Conservation (phyloP, 108 stramenopile species). For the Hondaea fermentalgiana region DNA sequence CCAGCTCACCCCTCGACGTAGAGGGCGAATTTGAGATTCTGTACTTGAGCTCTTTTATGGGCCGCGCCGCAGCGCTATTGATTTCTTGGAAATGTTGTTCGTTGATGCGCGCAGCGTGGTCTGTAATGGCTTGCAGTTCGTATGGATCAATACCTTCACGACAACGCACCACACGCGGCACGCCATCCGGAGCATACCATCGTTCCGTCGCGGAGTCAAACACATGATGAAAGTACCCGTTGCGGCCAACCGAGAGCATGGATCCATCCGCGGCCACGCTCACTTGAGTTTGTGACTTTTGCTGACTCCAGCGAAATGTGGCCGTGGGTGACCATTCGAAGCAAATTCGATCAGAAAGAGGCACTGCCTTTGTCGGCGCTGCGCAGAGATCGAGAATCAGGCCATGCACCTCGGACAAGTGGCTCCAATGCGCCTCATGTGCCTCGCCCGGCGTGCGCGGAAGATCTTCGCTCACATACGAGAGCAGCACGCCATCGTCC, state of each 20-base stretch:
- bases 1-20: too few relatives aligned
- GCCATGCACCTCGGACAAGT: neutral
- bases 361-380: neutral
- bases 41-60: too few relatives aligned
- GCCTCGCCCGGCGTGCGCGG: neutral
- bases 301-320: neutral
- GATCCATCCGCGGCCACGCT: neutral
- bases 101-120: neutral
- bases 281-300: neutral
- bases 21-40: too few relatives aligned
- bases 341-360: neutral
- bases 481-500: neutral
- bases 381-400: neutral
- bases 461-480: neutral
- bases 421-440: neutral
- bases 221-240: neutral
- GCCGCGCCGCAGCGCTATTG: too few relatives aligned
- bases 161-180: neutral
- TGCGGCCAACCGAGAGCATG: neutral
- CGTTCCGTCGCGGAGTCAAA: neutral
- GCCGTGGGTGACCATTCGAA: neutral
- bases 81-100: neutral
- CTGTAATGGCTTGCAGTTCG: neutral
- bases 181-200: neutral
- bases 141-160: neutral